phyloP scores from a whole-genome alignment of 148 eudicot species.

The Agrostemma githago region DNA sequence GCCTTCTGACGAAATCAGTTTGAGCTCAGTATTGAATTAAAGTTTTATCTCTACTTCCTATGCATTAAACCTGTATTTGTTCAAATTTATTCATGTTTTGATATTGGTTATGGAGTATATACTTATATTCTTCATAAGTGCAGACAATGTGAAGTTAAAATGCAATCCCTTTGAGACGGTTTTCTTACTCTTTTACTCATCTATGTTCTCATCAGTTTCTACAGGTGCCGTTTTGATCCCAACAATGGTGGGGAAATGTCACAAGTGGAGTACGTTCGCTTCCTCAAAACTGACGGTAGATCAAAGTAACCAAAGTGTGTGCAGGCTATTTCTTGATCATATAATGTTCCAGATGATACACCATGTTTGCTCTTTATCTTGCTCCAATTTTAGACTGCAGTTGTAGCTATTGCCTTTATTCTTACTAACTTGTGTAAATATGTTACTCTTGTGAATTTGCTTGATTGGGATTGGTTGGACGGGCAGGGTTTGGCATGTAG shows the following conservation, averaged over 20 bases:
- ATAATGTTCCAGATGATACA: not conserved
- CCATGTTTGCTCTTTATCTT: conserved; percentile 11
- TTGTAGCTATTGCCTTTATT: conserved; percentile 8
- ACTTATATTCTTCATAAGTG: too few relatives aligned
- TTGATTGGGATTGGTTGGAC: not conserved
- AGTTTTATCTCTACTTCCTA: too few relatives aligned
- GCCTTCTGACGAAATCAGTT: too few relatives aligned
- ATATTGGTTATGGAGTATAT: too few relatives aligned
- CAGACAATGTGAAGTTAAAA: too few relatives aligned
- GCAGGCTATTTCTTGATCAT: not conserved
- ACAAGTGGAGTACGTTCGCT: conserved; percentile 71
- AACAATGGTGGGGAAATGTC: conserved; percentile 84
- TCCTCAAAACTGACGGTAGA: conserved; percentile 61
- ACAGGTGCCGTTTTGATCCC: conserved; percentile 78
- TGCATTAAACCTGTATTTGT: too few relatives aligned
- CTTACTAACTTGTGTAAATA: conserved; percentile 22
- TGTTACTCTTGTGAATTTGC: conserved; percentile 9
- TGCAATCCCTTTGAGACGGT: not conserved
- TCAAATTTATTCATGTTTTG: too few relatives aligned
- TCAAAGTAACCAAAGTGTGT: conserved; percentile 30
- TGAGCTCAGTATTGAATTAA: too few relatives aligned
- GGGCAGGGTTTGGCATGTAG: conserved; percentile 14
- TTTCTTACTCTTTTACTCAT: not conserved
- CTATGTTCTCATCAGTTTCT: conserved; percentile 51
- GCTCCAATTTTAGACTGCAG: conserved; percentile 8